Evolutionary conservation across 202 grass and related monocot genomes (phyloP).

Genomic region (Setaria italica): DNA sequence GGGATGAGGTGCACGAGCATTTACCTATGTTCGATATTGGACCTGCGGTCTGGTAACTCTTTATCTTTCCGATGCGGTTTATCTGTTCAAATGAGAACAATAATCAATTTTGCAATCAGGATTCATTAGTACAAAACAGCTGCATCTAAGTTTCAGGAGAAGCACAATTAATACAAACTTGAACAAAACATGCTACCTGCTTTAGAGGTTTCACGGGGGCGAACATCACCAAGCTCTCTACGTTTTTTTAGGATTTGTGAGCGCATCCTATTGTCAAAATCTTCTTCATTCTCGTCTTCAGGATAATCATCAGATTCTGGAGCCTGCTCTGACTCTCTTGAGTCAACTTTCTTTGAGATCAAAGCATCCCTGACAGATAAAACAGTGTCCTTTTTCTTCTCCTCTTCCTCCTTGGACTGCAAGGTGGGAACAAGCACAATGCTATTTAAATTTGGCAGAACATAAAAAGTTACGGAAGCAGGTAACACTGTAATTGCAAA

Average conservation of each 20-base stretch:
- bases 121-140: slow-evolving; percentile 16
- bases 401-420: slow-evolving; percentile 71
- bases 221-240: slow-evolving; percentile 72
- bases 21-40: slow-evolving; percentile 36
- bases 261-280: slow-evolving; percentile 93
- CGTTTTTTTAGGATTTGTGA: slow-evolving; percentile 86
- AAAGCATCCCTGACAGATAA: slow-evolving; percentile 81
- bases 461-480: slow-evolving; percentile 28
- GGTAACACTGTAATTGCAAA: slow-evolving; percentile 14
- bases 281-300: slow-evolving; percentile 73
- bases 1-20: slow-evolving; percentile 25
- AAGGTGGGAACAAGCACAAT: slow-evolving; percentile 33
- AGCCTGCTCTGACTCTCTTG: slow-evolving; percentile 51
- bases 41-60: slow-evolving; percentile 65
- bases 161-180: slow-evolving; percentile 18
- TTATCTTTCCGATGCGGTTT: slow-evolving; percentile 66
- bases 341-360: slow-evolving; percentile 71
- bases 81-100: slow-evolving; percentile 56
- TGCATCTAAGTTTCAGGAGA: slow-evolving; percentile 34
- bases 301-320: slow-evolving; percentile 52
- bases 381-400: slow-evolving; percentile 81
- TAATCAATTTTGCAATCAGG: slow-evolving; percentile 41
- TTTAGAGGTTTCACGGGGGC: slow-evolving; percentile 54
- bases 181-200: slow-evolving; percentile 54
- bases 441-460: slow-evolving; percentile 29